Conservation (phyloP, 2,329 filamentous ascomycete species). For the Myriosclerotinia scirpicola region DNA sequence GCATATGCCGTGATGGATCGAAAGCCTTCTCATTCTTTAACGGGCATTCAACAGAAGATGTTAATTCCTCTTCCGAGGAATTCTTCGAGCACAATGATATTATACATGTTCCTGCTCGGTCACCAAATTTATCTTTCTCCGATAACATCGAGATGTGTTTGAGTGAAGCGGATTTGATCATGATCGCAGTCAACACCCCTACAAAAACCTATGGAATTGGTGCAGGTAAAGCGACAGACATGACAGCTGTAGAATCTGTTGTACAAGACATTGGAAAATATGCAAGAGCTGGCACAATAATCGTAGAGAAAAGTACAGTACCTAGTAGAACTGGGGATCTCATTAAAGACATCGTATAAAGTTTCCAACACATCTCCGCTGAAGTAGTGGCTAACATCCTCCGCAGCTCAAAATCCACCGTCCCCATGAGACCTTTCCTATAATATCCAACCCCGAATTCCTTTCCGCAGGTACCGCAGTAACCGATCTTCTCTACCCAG, state of each 20-base stretch:
- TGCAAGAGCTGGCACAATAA: conserved; percentile 66
- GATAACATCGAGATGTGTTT: conserved; percentile 64
- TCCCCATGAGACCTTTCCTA: conserved; percentile 67
- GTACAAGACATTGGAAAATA: conserved; percentile 65
- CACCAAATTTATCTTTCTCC: conserved; percentile 72
- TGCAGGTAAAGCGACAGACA: conserved; percentile 69
- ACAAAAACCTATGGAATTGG: conserved; percentile 71
- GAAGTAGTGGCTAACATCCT: conserved; percentile 33
- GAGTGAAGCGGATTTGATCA: conserved; percentile 67
- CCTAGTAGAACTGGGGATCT: conserved; percentile 72
- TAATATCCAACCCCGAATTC: conserved; percentile 81
- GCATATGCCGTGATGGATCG: conserved; percentile 60
- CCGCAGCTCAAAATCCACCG: conserved; percentile 56
- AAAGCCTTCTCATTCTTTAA: conserved; percentile 47
- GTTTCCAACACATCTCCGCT: conserved; percentile 3
- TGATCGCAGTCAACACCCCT: conserved; percentile 77
- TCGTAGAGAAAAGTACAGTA: conserved; percentile 81
- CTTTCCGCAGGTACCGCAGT: conserved; percentile 76
- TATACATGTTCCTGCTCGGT: conserved; percentile 46
- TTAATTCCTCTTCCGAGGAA: conserved; percentile 40
- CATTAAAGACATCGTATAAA: conserved; percentile 62
- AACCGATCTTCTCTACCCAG: conserved; percentile 66
- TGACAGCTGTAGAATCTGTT: conserved; percentile 70
- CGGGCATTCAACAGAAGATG: conserved; percentile 39
- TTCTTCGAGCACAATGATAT: conserved; percentile 35